phyloP scores from a whole-genome alignment of 23 red algal species.

The Pyropia haitanensis region DNA sequence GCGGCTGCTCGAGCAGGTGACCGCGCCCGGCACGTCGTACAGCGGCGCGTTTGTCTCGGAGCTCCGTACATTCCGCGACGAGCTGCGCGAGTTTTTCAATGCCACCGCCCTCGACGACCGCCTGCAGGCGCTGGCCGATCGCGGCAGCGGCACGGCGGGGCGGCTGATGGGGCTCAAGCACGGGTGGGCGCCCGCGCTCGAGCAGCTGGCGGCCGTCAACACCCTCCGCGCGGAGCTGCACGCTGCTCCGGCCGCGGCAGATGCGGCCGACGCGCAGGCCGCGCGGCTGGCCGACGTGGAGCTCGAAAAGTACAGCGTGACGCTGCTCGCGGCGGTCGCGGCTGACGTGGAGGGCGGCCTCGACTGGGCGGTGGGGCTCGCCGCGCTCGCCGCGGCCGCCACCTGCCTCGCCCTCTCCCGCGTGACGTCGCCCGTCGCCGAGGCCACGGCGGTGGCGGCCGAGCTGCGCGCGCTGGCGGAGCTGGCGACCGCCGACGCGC shows the following conservation, averaged over 20 bases:
- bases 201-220: slow-evolving; percentile 37
- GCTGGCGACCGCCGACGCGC: background rate
- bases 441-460: slow-evolving; percentile 22
- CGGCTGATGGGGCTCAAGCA: slow-evolving; percentile 26
- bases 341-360: slow-evolving; percentile 22
- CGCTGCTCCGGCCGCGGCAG: slow-evolving; percentile 14
- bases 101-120: slow-evolving; percentile 45
- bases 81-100: slow-evolving; percentile 71
- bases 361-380: slow-evolving; percentile 15
- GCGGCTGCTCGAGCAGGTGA: slow-evolving; percentile 31
- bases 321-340: slow-evolving; percentile 33
- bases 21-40: slow-evolving; percentile 9
- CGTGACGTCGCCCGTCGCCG: slow-evolving; percentile 9
- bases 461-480: slow-evolving; percentile 26
- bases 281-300: slow-evolving; percentile 49
- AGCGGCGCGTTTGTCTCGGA: slow-evolving; percentile 29
- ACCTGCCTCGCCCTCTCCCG: slow-evolving; percentile 32
- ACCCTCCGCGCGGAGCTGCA: slow-evolving; percentile 24
- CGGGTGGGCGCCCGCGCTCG: slow-evolving; percentile 8
- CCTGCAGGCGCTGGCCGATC: slow-evolving; percentile 14
- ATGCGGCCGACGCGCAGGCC: slow-evolving; percentile 33
- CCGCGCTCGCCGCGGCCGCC: slow-evolving; percentile 12
- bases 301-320: slow-evolving; percentile 36
- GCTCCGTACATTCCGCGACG: slow-evolving; percentile 37
- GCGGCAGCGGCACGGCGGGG: background rate